Evolutionary conservation across 768 basidiomycete genomes (phyloP).

Genomic region (Pseudohyphozyma bogoriensis): DNA sequence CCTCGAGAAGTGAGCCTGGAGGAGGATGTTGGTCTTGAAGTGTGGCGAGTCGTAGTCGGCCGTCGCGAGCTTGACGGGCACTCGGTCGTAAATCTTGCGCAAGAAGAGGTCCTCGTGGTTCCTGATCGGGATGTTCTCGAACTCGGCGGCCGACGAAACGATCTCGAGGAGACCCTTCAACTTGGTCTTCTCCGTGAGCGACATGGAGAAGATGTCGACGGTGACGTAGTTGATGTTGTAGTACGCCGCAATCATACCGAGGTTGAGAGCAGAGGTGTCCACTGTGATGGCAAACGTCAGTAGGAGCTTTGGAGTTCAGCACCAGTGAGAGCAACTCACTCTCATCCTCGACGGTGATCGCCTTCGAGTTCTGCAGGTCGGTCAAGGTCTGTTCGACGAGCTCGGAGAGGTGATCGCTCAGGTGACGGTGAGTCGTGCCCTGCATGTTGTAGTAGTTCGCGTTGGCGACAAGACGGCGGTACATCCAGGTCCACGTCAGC

Average conservation of each 20-base stretch:
- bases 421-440: constrained; percentile 81
- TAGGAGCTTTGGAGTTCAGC: background rate
- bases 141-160: constrained; percentile 91
- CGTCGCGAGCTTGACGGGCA: constrained; percentile 76
- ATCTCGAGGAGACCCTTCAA: constrained; percentile 94
- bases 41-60: constrained; percentile 86
- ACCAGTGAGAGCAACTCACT: constrained; percentile 3
- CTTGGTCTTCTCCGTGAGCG: constrained; percentile 90
- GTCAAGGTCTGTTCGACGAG: constrained; percentile 85
- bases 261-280: constrained; percentile 58
- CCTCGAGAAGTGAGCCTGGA: constrained; percentile 94
- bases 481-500: constrained; percentile 85
- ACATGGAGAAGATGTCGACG: constrained; percentile 91
- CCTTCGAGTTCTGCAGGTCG: constrained; percentile 88
- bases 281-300: constrained; percentile 40
- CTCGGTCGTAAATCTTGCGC: constrained; percentile 61
- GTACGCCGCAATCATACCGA: constrained; percentile 97
- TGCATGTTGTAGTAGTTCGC: constrained; percentile 82
- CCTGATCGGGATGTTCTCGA: constrained; percentile 87
- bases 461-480: constrained; percentile 93
- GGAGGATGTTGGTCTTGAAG: constrained; percentile 94
- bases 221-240: constrained; percentile 72
- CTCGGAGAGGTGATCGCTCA: constrained; percentile 92
- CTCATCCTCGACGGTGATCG: constrained; percentile 63
- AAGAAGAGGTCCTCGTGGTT: constrained; percentile 60